These are phyloP conservation scores for Annulohypoxylon moriforme DNA, from an alignment of 495 filamentous ascomycete species.

Conservation along the genomic window DNA sequence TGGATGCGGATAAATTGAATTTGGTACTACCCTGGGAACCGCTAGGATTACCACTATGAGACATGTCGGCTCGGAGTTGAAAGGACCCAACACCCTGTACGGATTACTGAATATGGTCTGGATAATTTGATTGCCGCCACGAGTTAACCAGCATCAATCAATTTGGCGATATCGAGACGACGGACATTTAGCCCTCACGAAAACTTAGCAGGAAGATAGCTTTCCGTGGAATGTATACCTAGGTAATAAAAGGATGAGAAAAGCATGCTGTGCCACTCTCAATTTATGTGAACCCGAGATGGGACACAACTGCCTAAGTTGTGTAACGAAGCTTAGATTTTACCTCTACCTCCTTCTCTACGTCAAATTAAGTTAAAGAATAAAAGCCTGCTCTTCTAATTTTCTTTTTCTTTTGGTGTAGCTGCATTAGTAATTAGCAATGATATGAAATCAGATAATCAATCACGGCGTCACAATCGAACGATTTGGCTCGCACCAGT, in stretches of 20 bases:
- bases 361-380: slow-evolving; percentile 1
- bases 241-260: not conserved
- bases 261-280: slow-evolving; percentile 3
- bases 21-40: slow-evolving; percentile 11
- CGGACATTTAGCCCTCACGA: slow-evolving; percentile 22
- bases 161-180: slow-evolving; percentile 5
- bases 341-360: not conserved
- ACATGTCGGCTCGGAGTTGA: slow-evolving; percentile 22
- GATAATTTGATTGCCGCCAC: slow-evolving; percentile 22
- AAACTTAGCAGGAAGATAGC: slow-evolving; percentile 9
- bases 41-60: slow-evolving; percentile 27
- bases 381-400: too few relatives aligned
- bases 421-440: not conserved
- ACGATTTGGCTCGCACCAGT: not conserved
- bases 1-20: slow-evolving; percentile 38
- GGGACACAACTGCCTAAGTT: not conserved
- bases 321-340: not conserved
- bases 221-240: slow-evolving; percentile 22
- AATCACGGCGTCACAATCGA: not conserved
- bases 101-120: slow-evolving; percentile 26
- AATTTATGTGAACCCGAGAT: not conserved
- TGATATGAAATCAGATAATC: not conserved
- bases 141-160: not conserved
- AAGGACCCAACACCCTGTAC: not conserved
- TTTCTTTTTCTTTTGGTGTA: too few relatives aligned